phyloP scores from a whole-genome alignment of 768 basidiomycete genomes.

The Leucosporidium creatinivorum region DNA sequence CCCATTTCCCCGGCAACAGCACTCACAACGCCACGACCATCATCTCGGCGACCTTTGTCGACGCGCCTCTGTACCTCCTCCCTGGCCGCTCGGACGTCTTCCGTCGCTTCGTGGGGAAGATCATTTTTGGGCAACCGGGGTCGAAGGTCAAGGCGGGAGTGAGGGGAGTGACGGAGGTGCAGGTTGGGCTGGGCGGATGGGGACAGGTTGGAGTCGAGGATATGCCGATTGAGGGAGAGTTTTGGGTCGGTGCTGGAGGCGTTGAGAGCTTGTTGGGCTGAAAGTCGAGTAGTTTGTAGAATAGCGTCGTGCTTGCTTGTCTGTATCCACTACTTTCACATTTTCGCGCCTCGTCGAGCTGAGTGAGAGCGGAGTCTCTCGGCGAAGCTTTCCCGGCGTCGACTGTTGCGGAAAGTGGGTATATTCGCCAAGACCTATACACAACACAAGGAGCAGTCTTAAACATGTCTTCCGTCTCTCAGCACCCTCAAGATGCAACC shows the following conservation, averaged over 20 bases:
- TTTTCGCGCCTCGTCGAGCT: too few relatives aligned
- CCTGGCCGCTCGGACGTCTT: slow-evolving; percentile 20
- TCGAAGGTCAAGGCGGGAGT: slow-evolving; percentile 22
- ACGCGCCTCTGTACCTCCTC: slow-evolving; percentile 32
- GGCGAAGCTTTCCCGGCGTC: too few relatives aligned
- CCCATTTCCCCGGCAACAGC: slow-evolving; percentile 24
- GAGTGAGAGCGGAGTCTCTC: too few relatives aligned
- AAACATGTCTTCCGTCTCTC: too few relatives aligned
- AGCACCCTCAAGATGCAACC: too few relatives aligned
- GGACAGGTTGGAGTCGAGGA: slow-evolving; percentile 20
- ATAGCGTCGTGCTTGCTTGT: too few relatives aligned
- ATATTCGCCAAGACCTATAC: too few relatives aligned
- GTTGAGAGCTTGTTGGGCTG: not conserved
- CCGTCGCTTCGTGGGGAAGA: slow-evolving; percentile 23
- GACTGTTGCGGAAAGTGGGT: too few relatives aligned
- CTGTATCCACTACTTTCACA: too few relatives aligned
- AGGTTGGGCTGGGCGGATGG: slow-evolving; percentile 20
- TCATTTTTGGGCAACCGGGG: slow-evolving; percentile 17
- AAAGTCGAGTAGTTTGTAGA: not conserved
- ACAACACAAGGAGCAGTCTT: too few relatives aligned
- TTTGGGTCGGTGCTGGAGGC: slow-evolving; percentile 8
- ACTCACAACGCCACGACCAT: slow-evolving; percentile 21
- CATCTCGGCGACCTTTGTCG: slow-evolving; percentile 24
- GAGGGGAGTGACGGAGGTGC: slow-evolving; percentile 17
- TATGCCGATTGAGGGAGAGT: slow-evolving; percentile 29